These are phyloP conservation scores for Haberlea rhodopensis DNA, from an alignment of 257 asterid genomes.

Conservation along the genomic window DNA sequence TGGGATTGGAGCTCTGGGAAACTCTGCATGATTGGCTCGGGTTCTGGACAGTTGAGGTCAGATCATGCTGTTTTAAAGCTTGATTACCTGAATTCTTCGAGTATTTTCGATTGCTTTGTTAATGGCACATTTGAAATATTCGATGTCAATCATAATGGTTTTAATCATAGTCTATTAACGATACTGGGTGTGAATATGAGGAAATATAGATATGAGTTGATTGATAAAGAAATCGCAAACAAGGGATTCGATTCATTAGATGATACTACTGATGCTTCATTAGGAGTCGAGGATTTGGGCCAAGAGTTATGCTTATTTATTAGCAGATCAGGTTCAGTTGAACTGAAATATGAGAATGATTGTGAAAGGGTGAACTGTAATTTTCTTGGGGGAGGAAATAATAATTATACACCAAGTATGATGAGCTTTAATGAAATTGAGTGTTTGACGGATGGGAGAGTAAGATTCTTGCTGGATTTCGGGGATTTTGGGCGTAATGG, in stretches of 20 bases:
- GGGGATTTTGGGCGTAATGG: conserved; percentile 36
- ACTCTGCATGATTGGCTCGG: conserved; percentile 78
- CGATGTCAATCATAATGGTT: conserved; percentile 28
- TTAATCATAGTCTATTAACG: conserved; percentile 29
- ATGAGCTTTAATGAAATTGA: conserved; percentile 49
- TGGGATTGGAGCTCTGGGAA: conserved; percentile 77
- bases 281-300: conserved; percentile 39
- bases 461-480: conserved; percentile 63
- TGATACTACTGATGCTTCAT: conserved; percentile 40
- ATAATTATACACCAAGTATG: conserved; percentile 35
- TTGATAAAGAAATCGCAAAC: conserved; percentile 47
- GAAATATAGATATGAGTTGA: no score
- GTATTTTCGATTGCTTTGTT: conserved; percentile 57
- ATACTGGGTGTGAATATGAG: conserved; percentile 63
- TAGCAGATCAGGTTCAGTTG: conserved; percentile 37
- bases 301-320: conserved; percentile 37
- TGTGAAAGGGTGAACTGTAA: conserved; percentile 52
- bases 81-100: no score
- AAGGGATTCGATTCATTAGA: conserved; percentile 45
- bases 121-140: conserved; percentile 61
- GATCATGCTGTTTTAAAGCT: conserved; percentile 57
- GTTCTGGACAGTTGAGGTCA: conserved; percentile 37
- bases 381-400: conserved; percentile 44
- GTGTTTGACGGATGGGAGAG: conserved; percentile 59
- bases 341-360: no score